Base-by-base conservation (phyloP, 768 basidiomycete genomes). In the Suillus brevipes region DNA sequence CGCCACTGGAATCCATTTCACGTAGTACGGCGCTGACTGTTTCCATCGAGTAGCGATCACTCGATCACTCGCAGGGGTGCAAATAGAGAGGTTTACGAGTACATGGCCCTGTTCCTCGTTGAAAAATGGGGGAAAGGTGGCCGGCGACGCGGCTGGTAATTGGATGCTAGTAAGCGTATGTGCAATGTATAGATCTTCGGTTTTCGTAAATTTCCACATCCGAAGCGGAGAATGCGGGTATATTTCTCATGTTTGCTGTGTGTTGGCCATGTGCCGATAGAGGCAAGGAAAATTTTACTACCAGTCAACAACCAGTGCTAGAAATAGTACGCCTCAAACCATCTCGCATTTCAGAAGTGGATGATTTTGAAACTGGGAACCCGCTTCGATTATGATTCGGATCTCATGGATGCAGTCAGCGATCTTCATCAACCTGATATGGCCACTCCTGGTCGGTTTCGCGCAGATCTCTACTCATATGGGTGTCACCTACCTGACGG, bases 121-220 rank as follows among this genome's bases (percentile, higher is more conserved):
- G 95, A 97, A 79, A 95, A 94, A 74, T 99, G 97, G 96, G 95
- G 96, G 34, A 91, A 89, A 71, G 92, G 91, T 34, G 87, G 87
- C 25, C 81, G 84, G 64, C 82, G 82, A 64, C 81, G 89, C n/a
- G 84, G 85, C 20, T 87, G 87, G 85, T 89, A 67, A 78, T 37
- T 36, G 49, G 38, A 20, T 12, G 57, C 43, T 34, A 45, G 50
- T 34, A 8, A 7, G 25, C 45, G 12, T 61, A 59, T 34, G 13
- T 36, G 31, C 36, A 61, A 20, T 55, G 18, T 23, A 28, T 28
- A 58, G 53, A 58, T 58, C 37, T 58, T 18, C 25, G 6, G 16
- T n/a, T 55, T n/a, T 53, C 18, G 18, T 53, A 53, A 16, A 53
- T 34, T 34, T 55, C 20, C 20, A 34, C 10, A 13, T 55, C 53